phyloP scores from a whole-genome alignment of 495 filamentous ascomycete species.

The Podospora conica region DNA sequence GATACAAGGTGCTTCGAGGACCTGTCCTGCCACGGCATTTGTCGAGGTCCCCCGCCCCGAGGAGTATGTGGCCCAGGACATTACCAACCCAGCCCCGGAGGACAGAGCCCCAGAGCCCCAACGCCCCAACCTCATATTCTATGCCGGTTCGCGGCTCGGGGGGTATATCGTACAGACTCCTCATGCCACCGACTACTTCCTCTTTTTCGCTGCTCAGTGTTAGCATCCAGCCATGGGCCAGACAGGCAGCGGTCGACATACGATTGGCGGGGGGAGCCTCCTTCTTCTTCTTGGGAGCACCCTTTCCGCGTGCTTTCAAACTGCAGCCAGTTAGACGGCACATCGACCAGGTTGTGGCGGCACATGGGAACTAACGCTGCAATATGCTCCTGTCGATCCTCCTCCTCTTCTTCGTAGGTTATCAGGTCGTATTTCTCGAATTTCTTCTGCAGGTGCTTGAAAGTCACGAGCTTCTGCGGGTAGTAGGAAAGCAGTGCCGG shows the following conservation, averaged over 20 bases:
- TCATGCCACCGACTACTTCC: conserved; percentile 17
- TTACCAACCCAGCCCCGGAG: neutral
- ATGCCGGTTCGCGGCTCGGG: neutral
- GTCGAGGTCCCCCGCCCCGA: neutral
- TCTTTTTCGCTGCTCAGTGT: conserved; percentile 24
- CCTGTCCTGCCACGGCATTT: neutral
- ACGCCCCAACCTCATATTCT: neutral
- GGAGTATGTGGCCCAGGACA: neutral
- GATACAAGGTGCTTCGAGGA: neutral
- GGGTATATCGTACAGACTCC: neutral
- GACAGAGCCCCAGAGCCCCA: neutral
- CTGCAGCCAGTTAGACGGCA: conserved; percentile 37
- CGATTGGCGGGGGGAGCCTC: conserved; percentile 44
- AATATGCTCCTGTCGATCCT: conserved; percentile 71
- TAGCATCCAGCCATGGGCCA: conserved; percentile 2
- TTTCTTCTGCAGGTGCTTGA: conserved; percentile 59
- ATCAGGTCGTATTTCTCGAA: conserved; percentile 51
- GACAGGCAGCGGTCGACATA: conserved; percentile 32
- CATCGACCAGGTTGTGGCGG: neutral
- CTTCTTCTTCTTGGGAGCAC: conserved; percentile 85
- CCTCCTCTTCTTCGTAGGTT: conserved; percentile 66
- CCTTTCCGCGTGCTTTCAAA: conserved; percentile 75
- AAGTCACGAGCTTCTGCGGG: conserved; percentile 62
- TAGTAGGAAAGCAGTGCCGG: conserved; percentile 79
- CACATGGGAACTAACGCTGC: conserved; percentile 37